Base-by-base conservation (phyloP, 192 early-diverging fungal genomes). In the Haplosporangium gracile region DNA sequence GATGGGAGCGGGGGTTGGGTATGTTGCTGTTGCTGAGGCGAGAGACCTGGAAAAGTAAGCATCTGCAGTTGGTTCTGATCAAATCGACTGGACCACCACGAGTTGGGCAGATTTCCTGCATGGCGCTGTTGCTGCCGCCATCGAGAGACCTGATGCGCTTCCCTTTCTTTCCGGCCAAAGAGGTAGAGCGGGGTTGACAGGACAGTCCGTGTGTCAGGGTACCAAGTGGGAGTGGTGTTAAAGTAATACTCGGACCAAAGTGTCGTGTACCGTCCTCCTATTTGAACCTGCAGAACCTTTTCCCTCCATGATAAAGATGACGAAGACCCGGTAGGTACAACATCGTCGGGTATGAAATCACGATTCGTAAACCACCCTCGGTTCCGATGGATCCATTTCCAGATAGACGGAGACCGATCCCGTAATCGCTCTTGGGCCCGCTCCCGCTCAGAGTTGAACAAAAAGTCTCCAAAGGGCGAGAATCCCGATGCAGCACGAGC, bases 161-260 rank as follows among this genome's bases (percentile, higher is more conserved):
- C 42, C 40, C 26, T 42, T 2, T 34, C 75, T 42, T 39, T 32
- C 11, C 38, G 20, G 1, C 63, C n/a, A 75, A 70, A 45, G 26
- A 60, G 24, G n/a, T 39, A 39, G 7, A 63, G 39, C 38, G 73
- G 18, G 2, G 68, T 60, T 16, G 75, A 68, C 3, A 86, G 39
- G 1, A 78, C 84, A 5, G 63, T 73, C 11, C 84, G 70, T 13
- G 84, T 70, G 42, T 86, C 76, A 6, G 84, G 79, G 26, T 74
- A 69, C 70, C 43, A 86, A 22, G 26, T 24, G 0, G 79, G 75
- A 0, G 79, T 77, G 0, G 76, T 55, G 20, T 86, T 80, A 39
- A 90, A 86, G 68, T 90, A 88, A 63, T 88, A 90, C 70, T 90
- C 86, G 8, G 80, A 26, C 89, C 89, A 90, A 7, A 90, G 63